Base-by-base conservation (phyloP, 2,329 filamentous ascomycete genomes). In the Exophiala sp. region DNA sequence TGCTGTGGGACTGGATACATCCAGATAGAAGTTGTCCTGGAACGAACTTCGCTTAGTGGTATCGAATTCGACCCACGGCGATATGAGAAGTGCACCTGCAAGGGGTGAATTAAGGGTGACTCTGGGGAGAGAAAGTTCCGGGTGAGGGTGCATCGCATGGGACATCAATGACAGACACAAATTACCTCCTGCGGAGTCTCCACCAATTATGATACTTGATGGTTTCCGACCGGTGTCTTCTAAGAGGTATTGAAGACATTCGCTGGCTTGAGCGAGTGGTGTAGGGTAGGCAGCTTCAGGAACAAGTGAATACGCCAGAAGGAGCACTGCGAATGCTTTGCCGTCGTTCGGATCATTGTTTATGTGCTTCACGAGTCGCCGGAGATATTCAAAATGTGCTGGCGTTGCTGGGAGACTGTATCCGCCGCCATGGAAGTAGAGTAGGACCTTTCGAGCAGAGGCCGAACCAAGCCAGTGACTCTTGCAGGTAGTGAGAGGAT, bases 161-260 rank as follows among this genome's bases (percentile, higher is more conserved):
- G 36, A 34, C 11, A 55, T 5, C 3, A 55, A 11, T 2, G 48
- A 4, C n/a, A 55, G 29, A 2, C 21, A 20, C 3, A 52, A 34
- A 52, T 52, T 47, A 11, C 29, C 55, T n/a, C 55, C 55, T 12
- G 52, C 46, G 1, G 47, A 55, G 35, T 57, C 55, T 3, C 55
- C 55, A 14, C 38, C 51, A 36, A 57, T 24, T 12, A 50, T n/a
- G 12, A 57, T 33, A 10, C 3, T 36, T 6, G 16, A 10, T 18
- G 45, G 21, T 10, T 9, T 3, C 10, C 21, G 21, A 1, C 24
- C 21, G 3, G 16, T 3, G 21, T 18, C 16, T 10, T 47, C 9
- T 7, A 47, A n/a, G 11, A 47, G 12, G 14, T 47, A 32, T 8
- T 33, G 7, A 9, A 34, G n/a, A 10, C 21, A 9, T 9, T 33